Percentiles rank a stretch among this genome's conserved stretches.
These are phyloP conservation scores for Aechmea fasciata DNA, from an alignment of 176 grass and related monocot species.

Conservation along the genomic window DNA sequence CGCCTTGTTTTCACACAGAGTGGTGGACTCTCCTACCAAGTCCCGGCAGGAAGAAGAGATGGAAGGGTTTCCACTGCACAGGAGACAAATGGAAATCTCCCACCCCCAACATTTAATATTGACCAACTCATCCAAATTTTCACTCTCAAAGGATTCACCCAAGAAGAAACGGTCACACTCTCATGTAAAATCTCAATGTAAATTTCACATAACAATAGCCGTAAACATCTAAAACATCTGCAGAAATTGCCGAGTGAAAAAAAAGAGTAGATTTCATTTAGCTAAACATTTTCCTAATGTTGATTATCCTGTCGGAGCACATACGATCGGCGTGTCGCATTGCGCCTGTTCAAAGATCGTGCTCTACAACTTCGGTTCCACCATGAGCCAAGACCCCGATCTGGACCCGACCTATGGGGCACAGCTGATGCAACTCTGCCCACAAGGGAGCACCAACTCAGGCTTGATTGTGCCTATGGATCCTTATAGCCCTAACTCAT, in stretches of 20 bases:
- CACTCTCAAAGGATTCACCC: constrained; percentile 36
- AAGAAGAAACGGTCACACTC: constrained; percentile 52
- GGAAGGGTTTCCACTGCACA: constrained; percentile 50
- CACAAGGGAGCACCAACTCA: constrained; percentile 7
- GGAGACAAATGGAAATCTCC: constrained; percentile 48
- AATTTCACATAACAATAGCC: neutral
- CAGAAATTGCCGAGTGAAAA: neutral
- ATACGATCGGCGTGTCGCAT: constrained; percentile 72
- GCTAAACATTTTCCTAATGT: neutral
- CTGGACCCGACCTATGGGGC: constrained; percentile 56
- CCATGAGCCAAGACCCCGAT: constrained; percentile 37
- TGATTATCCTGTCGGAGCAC: constrained; percentile 37
- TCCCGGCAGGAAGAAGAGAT: constrained; percentile 41
- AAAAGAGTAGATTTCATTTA: neutral
- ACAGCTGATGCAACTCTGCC: constrained; percentile 52
- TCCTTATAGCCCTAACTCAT: constrained; percentile 39
- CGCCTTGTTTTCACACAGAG: constrained; percentile 18
- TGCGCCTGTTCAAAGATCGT: constrained; percentile 60
- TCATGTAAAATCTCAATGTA: constrained; percentile 24
- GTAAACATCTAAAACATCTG: neutral
- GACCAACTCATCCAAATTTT: constrained; percentile 48
- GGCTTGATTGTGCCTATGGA: constrained; percentile 56
- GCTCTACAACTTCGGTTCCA: constrained; percentile 30
- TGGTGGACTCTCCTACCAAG: constrained; percentile 45
- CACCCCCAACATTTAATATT: constrained; percentile 32